A percentile compares a stretch with the other conserved stretches of the same genome.
Conservation (phyloP, 2,329 filamentous ascomycete species). For the Beauveria sp. region DNA sequence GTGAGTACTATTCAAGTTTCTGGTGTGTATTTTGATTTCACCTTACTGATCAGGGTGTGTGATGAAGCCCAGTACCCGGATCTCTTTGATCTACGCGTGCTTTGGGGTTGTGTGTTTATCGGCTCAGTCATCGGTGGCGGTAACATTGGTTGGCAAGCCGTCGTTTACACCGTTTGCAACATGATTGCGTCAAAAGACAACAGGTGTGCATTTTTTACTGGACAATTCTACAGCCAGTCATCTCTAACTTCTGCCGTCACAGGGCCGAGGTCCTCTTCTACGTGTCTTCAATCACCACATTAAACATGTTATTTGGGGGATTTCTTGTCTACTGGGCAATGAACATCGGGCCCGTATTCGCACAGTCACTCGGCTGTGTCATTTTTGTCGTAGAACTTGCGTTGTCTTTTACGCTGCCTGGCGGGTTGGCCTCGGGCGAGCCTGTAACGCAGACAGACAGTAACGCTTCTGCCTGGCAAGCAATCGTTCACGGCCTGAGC, state of each 20-base stretch:
- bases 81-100: not conserved
- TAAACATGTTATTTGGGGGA: not conserved
- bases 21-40: too few relatives aligned
- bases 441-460: not conserved
- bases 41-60: not conserved
- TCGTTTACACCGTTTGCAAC: not conserved
- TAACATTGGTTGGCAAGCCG: not conserved
- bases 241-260: not conserved
- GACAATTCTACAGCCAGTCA: not conserved
- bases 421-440: not conserved
- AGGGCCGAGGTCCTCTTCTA: constrained; percentile 8
- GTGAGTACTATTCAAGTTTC: not conserved
- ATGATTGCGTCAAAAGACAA: constrained; percentile 1
- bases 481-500: not conserved
- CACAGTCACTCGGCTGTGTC: not conserved
- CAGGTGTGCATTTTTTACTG: not conserved
- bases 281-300: not conserved
- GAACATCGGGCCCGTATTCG: not conserved
- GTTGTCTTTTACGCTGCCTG: not conserved
- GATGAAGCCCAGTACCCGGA: not conserved
- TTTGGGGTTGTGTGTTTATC: not conserved
- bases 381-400: not conserved
- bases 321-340: constrained; percentile 5
- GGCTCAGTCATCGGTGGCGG: constrained; percentile 3
- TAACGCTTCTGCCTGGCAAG: not conserved